Percentiles rank a stretch among this genome's conserved stretches.
Conservation (phyloP, 1,284 basidiomycete species). For the Sphaerobolus stellatus region DNA sequence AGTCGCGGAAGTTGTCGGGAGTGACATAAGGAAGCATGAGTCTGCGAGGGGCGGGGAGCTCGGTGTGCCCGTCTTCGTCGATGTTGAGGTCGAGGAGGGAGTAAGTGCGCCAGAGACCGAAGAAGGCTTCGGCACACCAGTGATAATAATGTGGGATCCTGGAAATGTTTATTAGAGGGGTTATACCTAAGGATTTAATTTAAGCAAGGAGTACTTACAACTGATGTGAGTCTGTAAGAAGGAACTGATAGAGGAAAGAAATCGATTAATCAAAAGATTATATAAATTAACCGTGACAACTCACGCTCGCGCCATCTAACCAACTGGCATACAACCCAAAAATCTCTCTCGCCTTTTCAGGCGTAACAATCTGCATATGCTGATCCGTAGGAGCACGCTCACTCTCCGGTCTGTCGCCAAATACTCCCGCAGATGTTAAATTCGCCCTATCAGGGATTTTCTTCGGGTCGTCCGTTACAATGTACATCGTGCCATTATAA, state of each 20-base stretch:
- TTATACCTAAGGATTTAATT: conserved; percentile 6
- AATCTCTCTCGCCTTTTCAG: conserved; percentile 61
- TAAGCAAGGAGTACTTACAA: conserved; percentile 51
- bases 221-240: conserved; percentile 81
- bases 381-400: conserved; percentile 68
- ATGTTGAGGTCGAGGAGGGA: conserved; percentile 75
- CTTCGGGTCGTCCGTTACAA: conserved; percentile 60
- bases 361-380: conserved; percentile 74
- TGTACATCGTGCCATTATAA: conserved; percentile 70
- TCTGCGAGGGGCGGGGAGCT: conserved; percentile 69
- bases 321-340: conserved; percentile 65
- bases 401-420: conserved; percentile 44
- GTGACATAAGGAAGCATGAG: conserved; percentile 79
- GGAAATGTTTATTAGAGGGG: not conserved
- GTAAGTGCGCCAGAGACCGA: conserved; percentile 87
- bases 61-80: conserved; percentile 58
- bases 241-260: conserved; percentile 45
- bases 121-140: conserved; percentile 85
- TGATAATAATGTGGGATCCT: conserved; percentile 82
- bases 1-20: too few relatives aligned
- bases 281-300: conserved; percentile 24
- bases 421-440: conserved; percentile 57
- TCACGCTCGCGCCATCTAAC: conserved; percentile 66
- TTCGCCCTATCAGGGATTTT: conserved; percentile 52
- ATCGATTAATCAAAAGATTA: not conserved